Conservation (phyloP, 2,329 filamentous ascomycete genomes). For the Clonostachys rhizophaga region DNA sequence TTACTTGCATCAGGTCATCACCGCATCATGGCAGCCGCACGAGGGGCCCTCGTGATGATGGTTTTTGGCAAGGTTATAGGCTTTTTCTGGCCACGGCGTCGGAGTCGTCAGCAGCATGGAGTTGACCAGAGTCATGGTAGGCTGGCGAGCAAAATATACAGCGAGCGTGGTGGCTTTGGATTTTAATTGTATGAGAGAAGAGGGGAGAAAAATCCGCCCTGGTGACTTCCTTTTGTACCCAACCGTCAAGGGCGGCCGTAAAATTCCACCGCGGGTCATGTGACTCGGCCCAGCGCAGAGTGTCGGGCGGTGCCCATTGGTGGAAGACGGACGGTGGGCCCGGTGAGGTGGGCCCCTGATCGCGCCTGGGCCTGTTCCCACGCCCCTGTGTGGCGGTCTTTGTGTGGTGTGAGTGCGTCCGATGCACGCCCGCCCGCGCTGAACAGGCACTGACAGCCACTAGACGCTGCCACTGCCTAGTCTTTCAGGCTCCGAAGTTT, state of each 20-base stretch:
- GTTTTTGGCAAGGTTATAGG: slow-evolving; percentile 59
- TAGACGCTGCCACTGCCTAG: slow-evolving; percentile 3
- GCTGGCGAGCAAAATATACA: slow-evolving; percentile 29
- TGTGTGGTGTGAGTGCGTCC: too few species aligned
- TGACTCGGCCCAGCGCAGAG: too few species aligned
- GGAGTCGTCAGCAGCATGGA: slow-evolving; percentile 42
- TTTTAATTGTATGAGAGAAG: slow-evolving; percentile 13
- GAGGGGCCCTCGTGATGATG: slow-evolving; percentile 65
- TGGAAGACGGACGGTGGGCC: too few species aligned
- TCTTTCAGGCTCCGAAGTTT: slow-evolving; percentile 6
- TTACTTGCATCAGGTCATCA: slow-evolving; percentile 66
- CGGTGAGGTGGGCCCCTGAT: too few species aligned
- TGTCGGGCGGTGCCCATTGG: too few species aligned
- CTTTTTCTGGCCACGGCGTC: slow-evolving; percentile 51
- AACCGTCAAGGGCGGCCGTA: background rate
- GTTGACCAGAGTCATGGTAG: slow-evolving; percentile 19
- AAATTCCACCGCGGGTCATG: background rate
- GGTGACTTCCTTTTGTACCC: background rate
- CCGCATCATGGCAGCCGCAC: slow-evolving; percentile 60
- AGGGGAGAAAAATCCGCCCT: slow-evolving; percentile 10
- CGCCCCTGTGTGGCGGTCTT: too few species aligned
- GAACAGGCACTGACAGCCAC: too few species aligned
- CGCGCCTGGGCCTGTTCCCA: too few species aligned
- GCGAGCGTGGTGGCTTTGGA: slow-evolving; percentile 35
- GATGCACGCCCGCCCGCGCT: too few species aligned